Evolutionary conservation across 805 yeast species (phyloP).

Genomic region (Myxozyma neglecta): DNA sequence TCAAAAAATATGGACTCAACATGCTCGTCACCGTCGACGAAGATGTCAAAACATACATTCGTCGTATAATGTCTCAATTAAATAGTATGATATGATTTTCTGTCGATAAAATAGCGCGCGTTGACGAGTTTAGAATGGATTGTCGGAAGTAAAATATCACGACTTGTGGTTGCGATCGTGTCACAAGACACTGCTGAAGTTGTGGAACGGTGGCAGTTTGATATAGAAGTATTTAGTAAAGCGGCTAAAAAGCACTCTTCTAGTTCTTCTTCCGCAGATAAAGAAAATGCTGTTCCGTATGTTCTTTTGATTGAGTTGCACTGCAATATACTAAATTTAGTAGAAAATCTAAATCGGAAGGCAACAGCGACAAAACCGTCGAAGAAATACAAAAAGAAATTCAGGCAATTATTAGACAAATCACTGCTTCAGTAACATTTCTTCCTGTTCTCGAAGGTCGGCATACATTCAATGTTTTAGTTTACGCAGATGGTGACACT

Average conservation of each 20-base stretch:
- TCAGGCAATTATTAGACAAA: conserved; percentile 83
- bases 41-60: conserved; percentile 69
- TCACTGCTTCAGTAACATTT: conserved; percentile 83
- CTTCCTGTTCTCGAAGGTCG: conserved; percentile 68
- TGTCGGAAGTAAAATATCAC: conserved; percentile 62
- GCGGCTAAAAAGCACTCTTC: background rate
- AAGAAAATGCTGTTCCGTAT: conserved; percentile 24
- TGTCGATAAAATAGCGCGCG: too few species aligned
- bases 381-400: conserved; percentile 68
- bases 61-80: conserved; percentile 65
- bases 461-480: conserved; percentile 81
- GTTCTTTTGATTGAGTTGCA: background rate
- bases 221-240: conserved; percentile 48
- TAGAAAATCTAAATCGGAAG: background rate
- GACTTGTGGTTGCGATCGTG: conserved; percentile 70
- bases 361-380: conserved; percentile 42
- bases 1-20: conserved; percentile 76
- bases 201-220: conserved; percentile 87
- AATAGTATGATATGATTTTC: conserved; percentile 41
- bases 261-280: background rate
- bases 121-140: conserved; percentile 56
- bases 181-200: conserved; percentile 64
- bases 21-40: conserved; percentile 71
- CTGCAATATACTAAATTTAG: background rate
- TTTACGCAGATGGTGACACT: conserved; percentile 64